phyloP scores from a whole-genome alignment of 1,284 basidiomycete genomes.

The Ceratobasidium sp. region DNA sequence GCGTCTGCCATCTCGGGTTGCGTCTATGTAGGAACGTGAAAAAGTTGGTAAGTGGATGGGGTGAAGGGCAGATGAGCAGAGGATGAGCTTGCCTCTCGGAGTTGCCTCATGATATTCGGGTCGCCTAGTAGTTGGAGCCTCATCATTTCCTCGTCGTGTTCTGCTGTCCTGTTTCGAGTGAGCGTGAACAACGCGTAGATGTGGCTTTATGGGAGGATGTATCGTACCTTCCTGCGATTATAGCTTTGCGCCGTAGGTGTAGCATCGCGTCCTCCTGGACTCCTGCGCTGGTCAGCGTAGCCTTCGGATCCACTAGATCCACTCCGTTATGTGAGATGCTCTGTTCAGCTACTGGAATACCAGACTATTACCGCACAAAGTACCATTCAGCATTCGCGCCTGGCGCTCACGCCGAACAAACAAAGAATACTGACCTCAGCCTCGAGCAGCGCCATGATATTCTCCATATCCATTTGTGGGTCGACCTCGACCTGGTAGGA shows the following conservation, averaged over 20 bases:
- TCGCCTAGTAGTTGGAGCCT: slow-evolving; percentile 88
- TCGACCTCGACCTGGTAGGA: slow-evolving; percentile 86
- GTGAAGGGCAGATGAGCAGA: slow-evolving; percentile 5
- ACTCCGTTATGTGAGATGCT: slow-evolving; percentile 74
- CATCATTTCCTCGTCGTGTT: slow-evolving; percentile 90
- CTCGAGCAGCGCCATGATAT: slow-evolving; percentile 89
- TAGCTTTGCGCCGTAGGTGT: slow-evolving; percentile 72
- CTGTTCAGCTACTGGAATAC: slow-evolving; percentile 77
- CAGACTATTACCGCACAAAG: slow-evolving; percentile 64
- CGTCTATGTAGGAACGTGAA: slow-evolving; percentile 60
- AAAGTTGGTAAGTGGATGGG: slow-evolving; percentile 6
- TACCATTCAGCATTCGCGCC: not conserved
- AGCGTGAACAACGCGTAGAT: slow-evolving; percentile 14
- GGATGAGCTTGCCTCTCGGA: slow-evolving; percentile 70
- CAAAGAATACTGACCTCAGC: slow-evolving; percentile 74
- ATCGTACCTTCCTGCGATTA: slow-evolving; percentile 72
- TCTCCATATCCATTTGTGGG: slow-evolving; percentile 87
- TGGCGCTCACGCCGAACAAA: not conserved
- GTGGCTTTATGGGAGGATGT: slow-evolving; percentile 45
- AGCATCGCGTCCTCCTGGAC: slow-evolving; percentile 76
- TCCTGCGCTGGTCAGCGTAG: slow-evolving; percentile 75
- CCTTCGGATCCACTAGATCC: slow-evolving; percentile 73
- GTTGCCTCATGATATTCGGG: slow-evolving; percentile 80
- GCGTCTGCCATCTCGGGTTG: slow-evolving; percentile 86
- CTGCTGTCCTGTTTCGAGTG: slow-evolving; percentile 64